Percentiles rank a stretch among this genome's conserved stretches.
phyloP scores from a whole-genome alignment of 1,139 yeast genomes.

The Casaregolazyma suthepensis region DNA sequence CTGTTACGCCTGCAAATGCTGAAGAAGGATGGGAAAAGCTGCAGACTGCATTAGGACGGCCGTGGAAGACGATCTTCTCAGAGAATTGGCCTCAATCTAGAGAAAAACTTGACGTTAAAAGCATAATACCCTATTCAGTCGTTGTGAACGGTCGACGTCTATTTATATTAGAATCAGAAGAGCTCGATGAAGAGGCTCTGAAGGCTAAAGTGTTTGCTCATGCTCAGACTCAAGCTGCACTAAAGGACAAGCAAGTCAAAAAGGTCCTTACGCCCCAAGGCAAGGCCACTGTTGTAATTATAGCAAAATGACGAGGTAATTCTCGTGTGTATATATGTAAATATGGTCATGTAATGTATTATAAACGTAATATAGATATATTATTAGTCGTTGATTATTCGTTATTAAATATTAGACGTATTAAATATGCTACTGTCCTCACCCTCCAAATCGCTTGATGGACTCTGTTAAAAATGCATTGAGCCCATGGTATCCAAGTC shows the following conservation, averaged over 20 bases:
- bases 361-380: no score
- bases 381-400: no score
- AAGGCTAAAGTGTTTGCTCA: constrained; percentile 19
- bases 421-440: neutral
- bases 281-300: constrained; percentile 19
- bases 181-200: constrained; percentile 32
- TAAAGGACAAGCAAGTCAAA: constrained; percentile 17
- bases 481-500: constrained; percentile 9
- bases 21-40: constrained; percentile 77
- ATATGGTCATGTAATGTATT: neutral
- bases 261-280: constrained; percentile 22
- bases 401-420: no score
- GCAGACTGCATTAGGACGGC: constrained; percentile 27
- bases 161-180: constrained; percentile 36
- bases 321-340: neutral
- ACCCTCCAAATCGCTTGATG: neutral
- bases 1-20: constrained; percentile 72
- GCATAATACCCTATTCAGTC: constrained; percentile 27
- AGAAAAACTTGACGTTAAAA: neutral
- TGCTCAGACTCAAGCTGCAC: constrained; percentile 15
- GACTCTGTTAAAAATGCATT: neutral
- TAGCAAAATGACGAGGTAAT: constrained; percentile 13
- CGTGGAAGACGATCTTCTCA: constrained; percentile 50
- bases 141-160: constrained; percentile 68
- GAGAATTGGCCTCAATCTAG: constrained; percentile 27